A percentile compares a stretch with the other conserved stretches of the same genome.
These are phyloP conservation scores for Fusarium foetens DNA, from an alignment of 2,329 filamentous ascomycete species.

Conservation along the genomic window DNA sequence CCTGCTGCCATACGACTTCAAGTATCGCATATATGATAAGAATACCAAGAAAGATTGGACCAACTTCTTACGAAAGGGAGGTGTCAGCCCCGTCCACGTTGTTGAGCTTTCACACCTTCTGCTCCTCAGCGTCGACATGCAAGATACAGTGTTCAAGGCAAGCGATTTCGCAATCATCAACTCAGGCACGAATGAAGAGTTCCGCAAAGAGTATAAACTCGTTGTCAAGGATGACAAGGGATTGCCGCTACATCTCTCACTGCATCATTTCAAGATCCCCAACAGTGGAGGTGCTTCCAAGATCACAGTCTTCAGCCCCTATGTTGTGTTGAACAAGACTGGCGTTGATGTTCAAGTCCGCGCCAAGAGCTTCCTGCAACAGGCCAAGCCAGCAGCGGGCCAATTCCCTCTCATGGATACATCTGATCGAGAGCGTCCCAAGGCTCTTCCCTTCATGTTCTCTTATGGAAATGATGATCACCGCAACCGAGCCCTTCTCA, in stretches of 20 bases:
- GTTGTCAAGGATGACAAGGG: conserved; percentile 87
- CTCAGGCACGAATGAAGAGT: conserved; percentile 85
- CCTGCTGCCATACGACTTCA: conserved; percentile 95
- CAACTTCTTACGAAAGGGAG: conserved; percentile 96
- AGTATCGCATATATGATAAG: conserved; percentile 98
- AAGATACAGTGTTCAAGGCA: conserved; percentile 92
- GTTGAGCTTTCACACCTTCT: conserved; percentile 95
- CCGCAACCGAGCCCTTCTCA: conserved; percentile 88
- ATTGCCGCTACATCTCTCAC: conserved; percentile 79
- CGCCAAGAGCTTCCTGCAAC: conserved; percentile 88
- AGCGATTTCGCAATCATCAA: conserved; percentile 99
- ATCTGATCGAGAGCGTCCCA: conserved; percentile 67
- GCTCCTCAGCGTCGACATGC: conserved; percentile 92
- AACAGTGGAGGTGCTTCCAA: conserved; percentile 96
- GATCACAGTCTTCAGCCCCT: conserved; percentile 93
- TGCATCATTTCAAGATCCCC: conserved; percentile 92
- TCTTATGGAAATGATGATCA: conserved; percentile 89
- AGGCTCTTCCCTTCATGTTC: conserved; percentile 93
- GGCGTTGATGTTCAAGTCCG: conserved; percentile 88
- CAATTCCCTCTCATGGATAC: conserved; percentile 70
- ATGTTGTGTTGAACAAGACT: conserved; percentile 94
- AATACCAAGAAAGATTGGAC: conserved; percentile 99
- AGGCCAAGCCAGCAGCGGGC: conserved; percentile 83
- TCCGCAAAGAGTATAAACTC: conserved; percentile 81
- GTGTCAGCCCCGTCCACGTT: conserved; percentile 95